phyloP scores from a whole-genome alignment of 768 basidiomycete genomes.

The Mycena polygramma region DNA sequence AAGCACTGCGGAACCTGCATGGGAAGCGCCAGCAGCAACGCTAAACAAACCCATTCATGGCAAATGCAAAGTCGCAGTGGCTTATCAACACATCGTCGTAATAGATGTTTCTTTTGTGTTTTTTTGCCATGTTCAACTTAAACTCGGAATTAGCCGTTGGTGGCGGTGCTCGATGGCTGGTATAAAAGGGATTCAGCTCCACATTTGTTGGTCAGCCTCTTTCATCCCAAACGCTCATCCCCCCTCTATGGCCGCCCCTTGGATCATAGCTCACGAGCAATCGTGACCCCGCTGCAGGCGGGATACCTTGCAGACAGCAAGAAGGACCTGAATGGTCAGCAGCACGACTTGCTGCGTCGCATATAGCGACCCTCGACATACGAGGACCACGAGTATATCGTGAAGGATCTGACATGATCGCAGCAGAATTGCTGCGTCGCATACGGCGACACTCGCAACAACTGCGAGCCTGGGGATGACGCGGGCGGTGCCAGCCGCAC shows the following conservation, averaged over 20 bases:
- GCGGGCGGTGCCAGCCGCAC: slow-evolving; percentile 26
- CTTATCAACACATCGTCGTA: no score
- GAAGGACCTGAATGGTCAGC: slow-evolving; percentile 18
- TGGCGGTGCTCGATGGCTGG: no score
- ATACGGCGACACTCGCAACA: slow-evolving; percentile 6
- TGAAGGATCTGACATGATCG: slow-evolving; percentile 17
- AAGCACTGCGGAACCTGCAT: no score
- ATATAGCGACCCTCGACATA: slow-evolving; percentile 15
- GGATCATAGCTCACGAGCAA: slow-evolving; percentile 1
- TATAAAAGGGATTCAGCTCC: slow-evolving; percentile 1
- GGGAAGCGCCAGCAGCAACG: no score
- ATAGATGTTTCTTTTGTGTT: no score
- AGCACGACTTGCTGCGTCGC: slow-evolving; percentile 26
- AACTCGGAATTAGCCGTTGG: no score
- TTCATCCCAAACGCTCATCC: slow-evolving; percentile 21
- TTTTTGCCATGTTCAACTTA: no score
- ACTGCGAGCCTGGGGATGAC: neutral
- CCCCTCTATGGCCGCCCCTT: neutral
- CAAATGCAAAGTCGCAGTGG: no score
- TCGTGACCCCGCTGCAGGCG: slow-evolving; percentile 8
- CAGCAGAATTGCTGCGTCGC: slow-evolving; percentile 21
- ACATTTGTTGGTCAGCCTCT: slow-evolving; percentile 1
- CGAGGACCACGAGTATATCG: slow-evolving; percentile 3
- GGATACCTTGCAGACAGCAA: neutral
- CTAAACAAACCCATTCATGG: no score